A percentile compares a stretch with the other conserved stretches of the same genome.
Conservation (phyloP, 257 asterid genomes). For the Nemophila menziesii region DNA sequence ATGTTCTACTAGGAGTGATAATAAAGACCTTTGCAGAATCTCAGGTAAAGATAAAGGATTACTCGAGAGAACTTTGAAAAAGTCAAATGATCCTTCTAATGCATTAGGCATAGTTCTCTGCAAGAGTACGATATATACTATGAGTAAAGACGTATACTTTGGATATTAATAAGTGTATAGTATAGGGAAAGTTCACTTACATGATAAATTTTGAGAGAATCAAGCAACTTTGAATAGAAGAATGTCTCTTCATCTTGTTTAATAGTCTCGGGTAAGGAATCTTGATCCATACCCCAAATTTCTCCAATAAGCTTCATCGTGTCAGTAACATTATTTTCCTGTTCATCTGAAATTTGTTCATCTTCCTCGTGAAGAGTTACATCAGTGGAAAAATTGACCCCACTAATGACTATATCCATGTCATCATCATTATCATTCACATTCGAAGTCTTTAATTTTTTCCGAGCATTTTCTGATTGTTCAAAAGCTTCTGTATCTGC, state of each 20-base stretch:
- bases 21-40: slow-evolving; percentile 45
- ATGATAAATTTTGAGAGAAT: slow-evolving; percentile 45
- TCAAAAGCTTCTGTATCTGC: slow-evolving; percentile 41
- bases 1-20: slow-evolving; percentile 33
- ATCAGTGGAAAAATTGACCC: slow-evolving; percentile 41
- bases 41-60: slow-evolving; percentile 53
- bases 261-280: slow-evolving; percentile 18
- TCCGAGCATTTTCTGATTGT: slow-evolving; percentile 20
- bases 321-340: slow-evolving; percentile 22
- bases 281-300: slow-evolving; percentile 40
- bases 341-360: slow-evolving; percentile 30
- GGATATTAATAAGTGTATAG: too few relatives aligned
- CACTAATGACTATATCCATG: slow-evolving; percentile 51
- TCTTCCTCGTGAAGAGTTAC: slow-evolving; percentile 23
- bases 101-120: slow-evolving; percentile 69
- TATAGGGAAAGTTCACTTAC: too few relatives aligned
- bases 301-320: slow-evolving; percentile 28
- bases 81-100: slow-evolving; percentile 62
- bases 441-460: slow-evolving; percentile 45
- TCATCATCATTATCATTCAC: slow-evolving; percentile 46
- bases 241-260: slow-evolving; percentile 38
- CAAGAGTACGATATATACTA: slow-evolving; percentile 16
- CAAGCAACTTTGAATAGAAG: slow-evolving; percentile 68
- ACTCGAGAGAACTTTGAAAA: slow-evolving; percentile 52
- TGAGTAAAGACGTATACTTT: too few relatives aligned